phyloP scores from a whole-genome alignment of 2,329 filamentous ascomycete genomes.

The Colletotrichum incanum region DNA sequence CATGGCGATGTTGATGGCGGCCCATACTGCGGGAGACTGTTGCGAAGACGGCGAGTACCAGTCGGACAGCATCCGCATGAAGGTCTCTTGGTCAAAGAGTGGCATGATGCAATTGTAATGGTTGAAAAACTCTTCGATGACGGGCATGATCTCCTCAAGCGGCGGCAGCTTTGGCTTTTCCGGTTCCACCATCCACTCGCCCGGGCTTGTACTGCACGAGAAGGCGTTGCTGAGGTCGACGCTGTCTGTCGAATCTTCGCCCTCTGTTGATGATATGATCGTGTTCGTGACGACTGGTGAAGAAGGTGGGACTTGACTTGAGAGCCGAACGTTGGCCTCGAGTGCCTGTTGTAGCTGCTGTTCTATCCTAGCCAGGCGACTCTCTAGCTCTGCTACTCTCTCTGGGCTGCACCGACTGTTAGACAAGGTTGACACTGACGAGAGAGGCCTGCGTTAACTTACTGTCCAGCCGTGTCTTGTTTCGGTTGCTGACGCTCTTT shows the following conservation, averaged over 20 bases:
- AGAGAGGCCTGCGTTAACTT: neutral
- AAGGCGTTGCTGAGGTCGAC: slow-evolving; percentile 4
- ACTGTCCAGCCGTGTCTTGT: slow-evolving; percentile 10
- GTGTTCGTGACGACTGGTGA: neutral
- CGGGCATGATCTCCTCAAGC: slow-evolving; percentile 53
- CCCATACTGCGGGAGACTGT: slow-evolving; percentile 48
- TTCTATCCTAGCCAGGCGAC: slow-evolving; percentile 52
- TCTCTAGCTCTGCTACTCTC: slow-evolving; percentile 45
- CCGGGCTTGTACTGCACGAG: slow-evolving; percentile 25
- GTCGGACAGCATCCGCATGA: slow-evolving; percentile 54
- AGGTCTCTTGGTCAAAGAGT: slow-evolving; percentile 55
- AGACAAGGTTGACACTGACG: neutral
- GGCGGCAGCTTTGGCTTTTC: slow-evolving; percentile 49
- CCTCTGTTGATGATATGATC: neutral
- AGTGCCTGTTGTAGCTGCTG: slow-evolving; percentile 52
- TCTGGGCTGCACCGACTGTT: slow-evolving; percentile 9
- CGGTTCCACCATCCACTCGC: slow-evolving; percentile 41
- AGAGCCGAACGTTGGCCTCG: slow-evolving; percentile 29
- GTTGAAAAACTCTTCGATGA: slow-evolving; percentile 56
- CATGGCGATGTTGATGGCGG: slow-evolving; percentile 57
- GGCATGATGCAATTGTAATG: slow-evolving; percentile 55
- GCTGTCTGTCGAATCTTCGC: neutral
- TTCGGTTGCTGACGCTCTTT: slow-evolving; percentile 40
- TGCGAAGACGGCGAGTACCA: slow-evolving; percentile 52
- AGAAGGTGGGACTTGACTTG: neutral